Evolutionary conservation across 75 land plant genomes (phyloP).

Genomic region (Pseudotsuga menziesii): DNA sequence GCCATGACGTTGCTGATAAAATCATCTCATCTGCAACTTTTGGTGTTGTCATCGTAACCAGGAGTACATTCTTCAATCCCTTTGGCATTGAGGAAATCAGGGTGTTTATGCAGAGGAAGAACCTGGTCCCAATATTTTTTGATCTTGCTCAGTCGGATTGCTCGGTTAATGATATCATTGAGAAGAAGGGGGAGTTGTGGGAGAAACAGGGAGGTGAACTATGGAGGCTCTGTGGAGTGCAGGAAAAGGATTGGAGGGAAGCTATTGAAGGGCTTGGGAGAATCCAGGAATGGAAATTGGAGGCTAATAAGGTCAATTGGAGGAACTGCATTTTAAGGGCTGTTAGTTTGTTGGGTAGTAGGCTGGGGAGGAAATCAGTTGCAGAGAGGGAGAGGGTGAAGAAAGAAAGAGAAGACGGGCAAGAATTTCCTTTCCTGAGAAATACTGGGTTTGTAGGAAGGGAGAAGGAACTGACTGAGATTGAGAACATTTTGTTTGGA

Average conservation of each 20-base stretch:
- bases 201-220: slow-evolving; percentile 46
- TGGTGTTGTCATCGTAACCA: slow-evolving; percentile 61
- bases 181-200: slow-evolving; percentile 35
- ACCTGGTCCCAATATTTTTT: slow-evolving; percentile 73
- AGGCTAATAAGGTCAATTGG: slow-evolving; percentile 70
- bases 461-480: slow-evolving; percentile 60
- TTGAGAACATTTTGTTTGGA: slow-evolving; percentile 61
- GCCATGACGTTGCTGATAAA: slow-evolving; percentile 76
- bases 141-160: slow-evolving; percentile 47
- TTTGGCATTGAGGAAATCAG: slow-evolving; percentile 67
- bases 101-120: slow-evolving; percentile 72
- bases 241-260: slow-evolving; percentile 65
- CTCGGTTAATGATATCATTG: slow-evolving; percentile 26
- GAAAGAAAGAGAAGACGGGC: slow-evolving; percentile 21
- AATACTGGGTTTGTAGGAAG: slow-evolving; percentile 70
- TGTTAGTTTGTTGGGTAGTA: slow-evolving; percentile 47
- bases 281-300: slow-evolving; percentile 60
- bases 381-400: slow-evolving; percentile 26
- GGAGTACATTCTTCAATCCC: slow-evolving; percentile 47
- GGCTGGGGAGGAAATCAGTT: slow-evolving; percentile 65
- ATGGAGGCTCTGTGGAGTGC: slow-evolving; percentile 29
- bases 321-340: slow-evolving; percentile 56
- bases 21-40: slow-evolving; percentile 70
- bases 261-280: slow-evolving; percentile 56
- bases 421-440: slow-evolving; percentile 68